Base-by-base conservation (phyloP, 2,329 filamentous ascomycete species). In the Phialemoniopsis sp. region DNA sequence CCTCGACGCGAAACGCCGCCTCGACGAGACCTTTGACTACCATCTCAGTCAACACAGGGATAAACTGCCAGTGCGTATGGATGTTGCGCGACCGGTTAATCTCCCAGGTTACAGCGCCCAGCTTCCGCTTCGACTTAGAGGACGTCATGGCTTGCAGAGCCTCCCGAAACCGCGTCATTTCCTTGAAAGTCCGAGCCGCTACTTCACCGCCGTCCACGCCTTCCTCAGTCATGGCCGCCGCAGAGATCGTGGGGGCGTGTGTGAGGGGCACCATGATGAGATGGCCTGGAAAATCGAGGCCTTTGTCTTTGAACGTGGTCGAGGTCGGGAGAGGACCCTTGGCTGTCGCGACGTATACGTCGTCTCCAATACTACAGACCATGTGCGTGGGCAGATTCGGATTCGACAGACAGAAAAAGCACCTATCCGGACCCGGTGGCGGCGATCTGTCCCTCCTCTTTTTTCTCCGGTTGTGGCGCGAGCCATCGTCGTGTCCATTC, bases 341-440 rank as follows among this genome's bases (percentile, higher is more conserved):
- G 43, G 93, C 89, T 17, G 86, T 93, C 19, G 93, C 95, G 39
- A 97, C 66, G 60, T 97, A 97, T 39, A 82, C 76, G 44, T 95
- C 86, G 14, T 89, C 82, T 38, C 87, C 93, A 47, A 98, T 91
- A 18, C 86, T 89, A 48, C 86, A 85, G 53, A 96, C 85, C 62
- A 98, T 85, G 63, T 98, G 91, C 2, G 84, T 85, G 38, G 87
- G 85, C 33, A 93, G 70, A 44, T 85, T 85, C 6, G 86, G 80
- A 59, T 95, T 96, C 6, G 88, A 90, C 10, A 98, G 74, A 58
- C 93, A 98, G 68, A 98, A 97, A 70, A 93, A 98, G 66, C 93
- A 98, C 53, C 85, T 77, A 38, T 84, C 82, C 3, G 88, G 89
- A 0, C 82, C 80, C 0, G 80, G 81, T 7, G 79, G 80, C 12